A percentile compares a stretch with the other conserved stretches of the same genome.
Evolutionary conservation across 148 eudicot genomes (phyloP).

Genomic region (Cornus kousa): DNA sequence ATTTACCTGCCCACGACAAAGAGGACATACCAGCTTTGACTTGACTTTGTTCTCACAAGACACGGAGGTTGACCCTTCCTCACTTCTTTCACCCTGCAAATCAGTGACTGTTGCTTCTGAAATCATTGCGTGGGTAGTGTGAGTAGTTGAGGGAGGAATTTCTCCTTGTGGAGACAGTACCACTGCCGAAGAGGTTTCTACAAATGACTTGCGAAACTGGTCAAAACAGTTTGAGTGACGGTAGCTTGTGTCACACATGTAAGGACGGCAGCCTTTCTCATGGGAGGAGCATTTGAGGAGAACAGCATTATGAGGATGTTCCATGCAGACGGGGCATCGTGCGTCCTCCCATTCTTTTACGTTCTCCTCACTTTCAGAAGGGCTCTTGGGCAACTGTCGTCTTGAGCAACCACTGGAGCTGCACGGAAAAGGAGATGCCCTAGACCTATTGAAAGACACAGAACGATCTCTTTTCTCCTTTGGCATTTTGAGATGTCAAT

Average conservation of each 20-base stretch:
- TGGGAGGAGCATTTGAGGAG: constrained; percentile 78
- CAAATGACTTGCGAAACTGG: constrained; percentile 22
- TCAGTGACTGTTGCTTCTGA: constrained; percentile 25
- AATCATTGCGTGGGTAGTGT: constrained; percentile 16
- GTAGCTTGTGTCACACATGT: constrained; percentile 95
- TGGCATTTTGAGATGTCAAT: constrained; percentile 44
- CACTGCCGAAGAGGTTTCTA: constrained; percentile 17
- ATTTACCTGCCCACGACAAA: constrained; percentile 69
- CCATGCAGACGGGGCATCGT: constrained; percentile 92
- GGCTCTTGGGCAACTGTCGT: constrained; percentile 32
- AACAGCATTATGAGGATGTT: constrained; percentile 95
- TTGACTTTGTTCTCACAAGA: constrained; percentile 28
- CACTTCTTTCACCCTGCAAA: constrained; percentile 36
- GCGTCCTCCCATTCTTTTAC: constrained; percentile 94
- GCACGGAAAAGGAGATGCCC: constrained; percentile 48
- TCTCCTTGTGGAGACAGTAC: constrained; percentile 20
- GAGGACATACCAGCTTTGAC: constrained; percentile 72
- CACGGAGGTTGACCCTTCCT: constrained; percentile 27
- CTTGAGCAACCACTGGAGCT: constrained; percentile 55
- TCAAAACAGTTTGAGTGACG: constrained; percentile 87
- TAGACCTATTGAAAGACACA: constrained; percentile 43
- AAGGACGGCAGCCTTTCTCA: constrained; percentile 86
- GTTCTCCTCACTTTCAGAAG: constrained; percentile 48
- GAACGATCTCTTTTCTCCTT: constrained; percentile 61
- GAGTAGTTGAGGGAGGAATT: constrained; percentile 12